Base-by-base conservation (phyloP, 768 basidiomycete species). In the Kwoniella dendrophila region DNA sequence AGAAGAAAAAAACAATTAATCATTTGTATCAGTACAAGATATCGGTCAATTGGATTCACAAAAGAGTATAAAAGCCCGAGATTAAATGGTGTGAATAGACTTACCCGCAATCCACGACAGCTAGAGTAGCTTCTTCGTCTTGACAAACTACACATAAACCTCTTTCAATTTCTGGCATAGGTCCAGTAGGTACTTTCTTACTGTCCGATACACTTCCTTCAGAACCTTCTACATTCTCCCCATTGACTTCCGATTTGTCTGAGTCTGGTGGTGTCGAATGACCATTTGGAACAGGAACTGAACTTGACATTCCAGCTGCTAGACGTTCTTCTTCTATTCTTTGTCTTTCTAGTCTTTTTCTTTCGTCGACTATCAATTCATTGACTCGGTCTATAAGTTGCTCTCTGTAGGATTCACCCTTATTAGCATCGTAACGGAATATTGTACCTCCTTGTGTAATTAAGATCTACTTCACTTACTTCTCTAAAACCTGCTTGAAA, bases 141-240 rank as follows among this genome's bases (percentile, higher is more conserved):
- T 94, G 92, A 73, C 93, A 96, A 10, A 96, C 85, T 0, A 95
- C 90, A 75, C 93, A 96, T 4, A 93, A 78, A 1, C 93, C 92
- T 8, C 85, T 84, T 16, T 79, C 78, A 2, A 75, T 57, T 30
- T 74, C 71, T 0, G 75, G 72, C 62, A 68, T 63, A 16, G 76
- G 77, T 51, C 77, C 77, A 3, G 75, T 77, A 0, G 77, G 77
- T n/a, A 73, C 70, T 38, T 40, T 56, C 33, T 54, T 45, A n/a
- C 49, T 54, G 27, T 14, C 16, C 14, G 8, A 26, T 30, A 24
- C 53, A 33, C 20, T 40, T 34, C 18, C 34, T 44, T 52, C 45
- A n/a, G 41, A 56, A 43, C 45, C 51, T 14, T 55, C 68, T 8
- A 54, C 56, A 22, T 44, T 36, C 14, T 55, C 44, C 20, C 3